phyloP scores from a whole-genome alignment of 805 yeast genomes.

The Alloascoidea africana region DNA sequence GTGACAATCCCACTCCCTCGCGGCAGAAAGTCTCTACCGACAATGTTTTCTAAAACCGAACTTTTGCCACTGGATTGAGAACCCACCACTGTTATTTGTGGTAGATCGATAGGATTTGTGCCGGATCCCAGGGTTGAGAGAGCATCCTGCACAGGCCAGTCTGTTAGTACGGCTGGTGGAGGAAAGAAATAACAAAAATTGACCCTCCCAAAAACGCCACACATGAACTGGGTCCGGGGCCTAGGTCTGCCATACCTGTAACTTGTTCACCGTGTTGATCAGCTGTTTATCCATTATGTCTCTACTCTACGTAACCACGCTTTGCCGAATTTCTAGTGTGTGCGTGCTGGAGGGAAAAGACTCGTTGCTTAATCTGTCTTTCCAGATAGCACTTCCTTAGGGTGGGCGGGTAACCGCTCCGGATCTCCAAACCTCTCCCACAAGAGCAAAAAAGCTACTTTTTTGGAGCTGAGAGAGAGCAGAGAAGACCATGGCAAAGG shows the following conservation, averaged over 20 bases:
- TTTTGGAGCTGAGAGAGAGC: too few species aligned
- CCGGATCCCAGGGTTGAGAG: slow-evolving; percentile 76
- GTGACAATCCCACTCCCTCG: slow-evolving; percentile 70
- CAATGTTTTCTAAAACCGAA: slow-evolving; percentile 54
- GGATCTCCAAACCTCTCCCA: too few species aligned
- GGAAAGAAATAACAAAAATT: too few species aligned
- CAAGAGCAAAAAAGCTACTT: too few species aligned
- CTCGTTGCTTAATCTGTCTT: neutral
- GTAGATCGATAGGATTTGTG: slow-evolving; percentile 63
- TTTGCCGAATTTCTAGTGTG: neutral
- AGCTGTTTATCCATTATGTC: slow-evolving; percentile 54
- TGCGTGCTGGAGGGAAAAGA: neutral
- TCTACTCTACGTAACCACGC: neutral
- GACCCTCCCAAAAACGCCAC: too few species aligned
- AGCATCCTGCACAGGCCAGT: slow-evolving; percentile 78
- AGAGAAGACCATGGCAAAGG: too few species aligned
- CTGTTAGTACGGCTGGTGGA: too few species aligned
- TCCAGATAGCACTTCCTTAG: neutral
- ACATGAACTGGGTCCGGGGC: too few species aligned
- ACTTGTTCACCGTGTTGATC: slow-evolving; percentile 74
- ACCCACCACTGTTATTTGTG: slow-evolving; percentile 65
- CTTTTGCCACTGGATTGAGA: slow-evolving; percentile 65
- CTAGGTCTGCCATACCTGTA: slow-evolving; percentile 27
- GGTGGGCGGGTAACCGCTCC: neutral
- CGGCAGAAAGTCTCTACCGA: slow-evolving; percentile 61